Percentiles rank a stretch among this genome's conserved stretches.
Evolutionary conservation across 2,329 filamentous ascomycete genomes (phyloP).

Genomic region (Dactylonectria macrodidyma): DNA sequence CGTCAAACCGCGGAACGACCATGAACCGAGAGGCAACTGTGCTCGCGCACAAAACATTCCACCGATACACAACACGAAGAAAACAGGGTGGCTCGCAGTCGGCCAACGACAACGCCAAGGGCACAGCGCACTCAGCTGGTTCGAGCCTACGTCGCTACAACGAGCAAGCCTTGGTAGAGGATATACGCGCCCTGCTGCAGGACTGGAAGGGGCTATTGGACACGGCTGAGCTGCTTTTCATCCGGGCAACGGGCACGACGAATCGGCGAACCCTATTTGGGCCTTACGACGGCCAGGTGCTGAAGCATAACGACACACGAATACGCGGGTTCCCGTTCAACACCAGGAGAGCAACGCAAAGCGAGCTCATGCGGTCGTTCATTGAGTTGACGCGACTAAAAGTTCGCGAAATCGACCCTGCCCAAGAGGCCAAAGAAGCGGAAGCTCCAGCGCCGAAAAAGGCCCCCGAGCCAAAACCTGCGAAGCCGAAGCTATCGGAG

Average conservation of each 20-base stretch:
- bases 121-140: constrained; percentile 93
- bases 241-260: constrained; percentile 88
- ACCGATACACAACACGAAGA: constrained; percentile 94
- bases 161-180: constrained; percentile 89
- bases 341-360: constrained; percentile 91
- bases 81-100: constrained; percentile 98
- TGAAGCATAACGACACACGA: constrained; percentile 83
- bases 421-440: constrained; percentile 64
- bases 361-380: constrained; percentile 94
- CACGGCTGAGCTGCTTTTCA: constrained; percentile 86
- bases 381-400: constrained; percentile 95
- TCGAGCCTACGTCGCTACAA: constrained; percentile 93
- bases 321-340: constrained; percentile 93
- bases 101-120: constrained; percentile 94
- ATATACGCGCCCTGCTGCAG: constrained; percentile 83
- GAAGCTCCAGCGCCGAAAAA: constrained; percentile 54
- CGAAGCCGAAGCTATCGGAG: constrained; percentile 78
- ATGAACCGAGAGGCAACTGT: constrained; percentile 90
- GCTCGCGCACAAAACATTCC: constrained; percentile 96
- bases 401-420: constrained; percentile 82
- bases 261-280: constrained; percentile 92
- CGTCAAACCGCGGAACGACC: constrained; percentile 76
- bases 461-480: constrained; percentile 62
- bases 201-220: constrained; percentile 93
- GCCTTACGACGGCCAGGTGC: constrained; percentile 89